Evolutionary conservation across 768 basidiomycete species (phyloP).

Genomic region (Russula ochroleuca): DNA sequence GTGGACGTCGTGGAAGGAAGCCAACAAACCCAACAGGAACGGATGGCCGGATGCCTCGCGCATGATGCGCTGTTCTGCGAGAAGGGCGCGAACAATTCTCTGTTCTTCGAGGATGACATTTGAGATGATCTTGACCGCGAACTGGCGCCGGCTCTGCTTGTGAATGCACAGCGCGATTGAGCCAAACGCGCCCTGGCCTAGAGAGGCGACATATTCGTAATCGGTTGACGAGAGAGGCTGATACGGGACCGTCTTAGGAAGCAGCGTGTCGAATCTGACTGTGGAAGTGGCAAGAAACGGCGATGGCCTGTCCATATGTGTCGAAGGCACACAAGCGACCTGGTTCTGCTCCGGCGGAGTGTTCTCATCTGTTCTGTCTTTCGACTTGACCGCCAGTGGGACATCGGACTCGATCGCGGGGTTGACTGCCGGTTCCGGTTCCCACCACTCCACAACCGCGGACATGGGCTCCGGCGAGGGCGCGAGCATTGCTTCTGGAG

Average conservation of each 20-base stretch:
- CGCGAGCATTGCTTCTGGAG: neutral
- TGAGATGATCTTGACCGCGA: constrained; percentile 29
- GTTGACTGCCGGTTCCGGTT: neutral
- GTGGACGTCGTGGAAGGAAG: constrained; percentile 29
- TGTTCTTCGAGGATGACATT: constrained; percentile 18
- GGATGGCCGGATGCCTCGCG: constrained; percentile 21
- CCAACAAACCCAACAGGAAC: constrained; percentile 29
- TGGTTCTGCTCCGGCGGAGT: neutral
- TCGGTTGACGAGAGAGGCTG: constrained; percentile 15
- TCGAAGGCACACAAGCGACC: neutral
- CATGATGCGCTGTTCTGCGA: constrained; percentile 14
- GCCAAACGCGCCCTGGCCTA: constrained; percentile 21
- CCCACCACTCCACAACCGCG: constrained; percentile 8
- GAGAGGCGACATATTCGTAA: constrained; percentile 13
- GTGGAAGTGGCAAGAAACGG: neutral
- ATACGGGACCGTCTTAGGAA: neutral
- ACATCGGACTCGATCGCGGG: neutral
- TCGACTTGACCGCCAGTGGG: neutral
- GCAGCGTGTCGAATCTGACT: neutral
- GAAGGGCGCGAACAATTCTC: constrained; percentile 4
- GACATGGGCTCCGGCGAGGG: constrained; percentile 11
- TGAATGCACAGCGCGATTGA: constrained; percentile 28
- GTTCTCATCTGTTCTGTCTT: neutral
- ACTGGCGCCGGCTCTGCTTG: constrained; percentile 18
- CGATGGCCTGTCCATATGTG: neutral